Percentiles rank a stretch among this genome's conserved stretches.
These are phyloP conservation scores for Aspergillus steynii DNA, from an alignment of 495 filamentous ascomycete genomes.

Conservation along the genomic window DNA sequence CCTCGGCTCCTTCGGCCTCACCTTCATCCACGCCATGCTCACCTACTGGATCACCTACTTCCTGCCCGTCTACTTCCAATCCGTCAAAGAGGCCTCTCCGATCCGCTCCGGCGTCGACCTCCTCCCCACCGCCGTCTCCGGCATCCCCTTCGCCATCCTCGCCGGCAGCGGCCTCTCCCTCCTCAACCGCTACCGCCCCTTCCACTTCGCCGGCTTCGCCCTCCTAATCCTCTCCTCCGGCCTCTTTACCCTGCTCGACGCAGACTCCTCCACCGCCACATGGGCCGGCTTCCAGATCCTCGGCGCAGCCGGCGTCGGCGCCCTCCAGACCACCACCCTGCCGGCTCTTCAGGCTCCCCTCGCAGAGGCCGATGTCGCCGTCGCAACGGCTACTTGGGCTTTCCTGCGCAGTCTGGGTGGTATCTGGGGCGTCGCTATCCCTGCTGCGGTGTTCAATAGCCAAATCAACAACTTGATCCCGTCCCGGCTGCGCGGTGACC, in stretches of 20 bases:
- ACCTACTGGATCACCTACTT: conserved; percentile 10
- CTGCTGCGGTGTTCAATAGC: conserved; percentile 50
- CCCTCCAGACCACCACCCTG: conserved; percentile 7
- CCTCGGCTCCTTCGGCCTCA: conserved; percentile 17
- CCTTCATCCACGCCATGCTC: conserved; percentile 22
- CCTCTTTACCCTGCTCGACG: background rate
- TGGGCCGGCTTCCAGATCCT: conserved; percentile 4
- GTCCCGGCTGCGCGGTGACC: background rate
- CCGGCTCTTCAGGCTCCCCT: conserved; percentile 36
- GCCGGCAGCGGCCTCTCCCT: background rate
- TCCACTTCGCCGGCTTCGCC: conserved; percentile 3
- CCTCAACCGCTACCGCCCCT: background rate
- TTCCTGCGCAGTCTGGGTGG: conserved; percentile 46
- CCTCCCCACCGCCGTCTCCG: background rate
- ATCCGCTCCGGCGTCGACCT: conserved; percentile 1
- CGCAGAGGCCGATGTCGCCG: conserved; percentile 35
- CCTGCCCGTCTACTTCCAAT: conserved; percentile 4
- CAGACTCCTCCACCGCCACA: background rate
- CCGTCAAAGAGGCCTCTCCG: background rate
- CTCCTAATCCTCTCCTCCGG: background rate
- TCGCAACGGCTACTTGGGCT: conserved; percentile 38
- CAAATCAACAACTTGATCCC: conserved; percentile 17
- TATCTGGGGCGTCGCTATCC: conserved; percentile 52
- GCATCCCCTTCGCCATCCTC: background rate
- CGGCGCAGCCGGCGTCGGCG: background rate